These are phyloP conservation scores for Singerocomus rubriflavus DNA, from an alignment of 1,284 basidiomycete species.

Conservation along the genomic window DNA sequence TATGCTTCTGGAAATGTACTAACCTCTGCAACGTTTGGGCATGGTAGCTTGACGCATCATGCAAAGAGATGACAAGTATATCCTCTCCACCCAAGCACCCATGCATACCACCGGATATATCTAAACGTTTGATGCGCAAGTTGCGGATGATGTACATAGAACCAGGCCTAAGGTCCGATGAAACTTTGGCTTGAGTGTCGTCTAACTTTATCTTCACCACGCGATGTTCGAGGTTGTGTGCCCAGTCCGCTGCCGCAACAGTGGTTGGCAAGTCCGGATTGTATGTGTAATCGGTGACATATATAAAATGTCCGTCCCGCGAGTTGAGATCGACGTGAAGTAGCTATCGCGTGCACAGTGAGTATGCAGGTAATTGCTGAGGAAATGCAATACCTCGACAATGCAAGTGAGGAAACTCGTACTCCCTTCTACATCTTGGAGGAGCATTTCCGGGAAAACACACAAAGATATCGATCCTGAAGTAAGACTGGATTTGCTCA, in stretches of 20 bases:
- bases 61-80: slow-evolving; percentile 46
- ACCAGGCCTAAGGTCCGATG: slow-evolving; percentile 40
- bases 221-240: slow-evolving; percentile 41
- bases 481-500: slow-evolving; percentile 17
- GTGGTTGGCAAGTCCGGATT: slow-evolving; percentile 42
- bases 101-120: slow-evolving; percentile 31
- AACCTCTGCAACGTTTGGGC: slow-evolving; percentile 30
- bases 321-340: slow-evolving; percentile 39
- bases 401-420: slow-evolving; percentile 51
- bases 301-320: slow-evolving; percentile 40
- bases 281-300: slow-evolving; percentile 66
- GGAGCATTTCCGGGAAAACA: slow-evolving; percentile 43
- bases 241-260: slow-evolving; percentile 35
- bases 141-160: slow-evolving; percentile 49
- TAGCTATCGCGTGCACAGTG: slow-evolving; percentile 37
- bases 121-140: slow-evolving; percentile 41
- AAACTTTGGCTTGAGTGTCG: slow-evolving; percentile 46
- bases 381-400: slow-evolving; percentile 47
- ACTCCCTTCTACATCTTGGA: slow-evolving; percentile 44
- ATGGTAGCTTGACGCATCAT: slow-evolving; percentile 35
- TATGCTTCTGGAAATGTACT: background rate
- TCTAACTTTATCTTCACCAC: slow-evolving; percentile 53
- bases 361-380: background rate
- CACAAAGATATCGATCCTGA: slow-evolving; percentile 21
- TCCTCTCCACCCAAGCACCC: slow-evolving; percentile 58